A percentile compares a stretch with the other conserved stretches of the same genome.
These are phyloP conservation scores for Saccharomycopsis lassenensis DNA, from an alignment of 805 yeast species.

Conservation along the genomic window DNA sequence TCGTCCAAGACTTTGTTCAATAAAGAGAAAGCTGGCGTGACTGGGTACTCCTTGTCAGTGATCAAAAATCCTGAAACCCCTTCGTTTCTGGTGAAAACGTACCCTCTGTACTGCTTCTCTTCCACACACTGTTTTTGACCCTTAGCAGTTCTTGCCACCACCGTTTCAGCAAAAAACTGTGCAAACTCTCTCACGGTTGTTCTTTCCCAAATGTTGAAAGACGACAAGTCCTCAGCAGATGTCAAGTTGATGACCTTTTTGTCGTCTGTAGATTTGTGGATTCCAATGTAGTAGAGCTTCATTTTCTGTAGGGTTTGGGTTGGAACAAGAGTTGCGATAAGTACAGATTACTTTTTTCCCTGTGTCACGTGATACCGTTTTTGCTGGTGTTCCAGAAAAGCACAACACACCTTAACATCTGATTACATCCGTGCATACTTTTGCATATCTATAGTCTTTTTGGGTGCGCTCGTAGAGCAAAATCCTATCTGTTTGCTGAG, in stretches of 20 bases:
- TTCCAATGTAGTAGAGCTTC: conserved; percentile 89
- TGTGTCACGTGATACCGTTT: too few species aligned
- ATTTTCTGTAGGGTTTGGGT: too few species aligned
- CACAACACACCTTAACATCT: too few species aligned
- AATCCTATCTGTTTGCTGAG: too few species aligned
- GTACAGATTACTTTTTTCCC: too few species aligned
- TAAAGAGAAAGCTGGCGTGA: conserved; percentile 89
- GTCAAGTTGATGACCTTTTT: conserved; percentile 66
- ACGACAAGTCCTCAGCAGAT: conserved; percentile 70
- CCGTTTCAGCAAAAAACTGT: conserved; percentile 89
- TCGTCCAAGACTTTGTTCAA: conserved; percentile 88
- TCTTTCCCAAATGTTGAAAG: conserved; percentile 84
- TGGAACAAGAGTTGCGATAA: too few species aligned
- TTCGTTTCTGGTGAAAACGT: conserved; percentile 80
- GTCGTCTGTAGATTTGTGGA: conserved; percentile 50
- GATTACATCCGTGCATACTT: too few species aligned
- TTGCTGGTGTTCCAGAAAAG: too few species aligned
- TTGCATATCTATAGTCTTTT: too few species aligned
- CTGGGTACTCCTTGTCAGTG: conserved; percentile 93
- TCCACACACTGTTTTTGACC: conserved; percentile 94
- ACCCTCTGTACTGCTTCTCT: conserved; percentile 79
- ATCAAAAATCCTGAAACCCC: conserved; percentile 88
- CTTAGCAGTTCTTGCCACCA: conserved; percentile 73
- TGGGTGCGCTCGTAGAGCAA: too few species aligned
- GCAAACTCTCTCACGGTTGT: conserved; percentile 79